A percentile compares a stretch with the other conserved stretches of the same genome.
Conservation (phyloP, 345 rosid species). For the Mercurialis annua region DNA sequence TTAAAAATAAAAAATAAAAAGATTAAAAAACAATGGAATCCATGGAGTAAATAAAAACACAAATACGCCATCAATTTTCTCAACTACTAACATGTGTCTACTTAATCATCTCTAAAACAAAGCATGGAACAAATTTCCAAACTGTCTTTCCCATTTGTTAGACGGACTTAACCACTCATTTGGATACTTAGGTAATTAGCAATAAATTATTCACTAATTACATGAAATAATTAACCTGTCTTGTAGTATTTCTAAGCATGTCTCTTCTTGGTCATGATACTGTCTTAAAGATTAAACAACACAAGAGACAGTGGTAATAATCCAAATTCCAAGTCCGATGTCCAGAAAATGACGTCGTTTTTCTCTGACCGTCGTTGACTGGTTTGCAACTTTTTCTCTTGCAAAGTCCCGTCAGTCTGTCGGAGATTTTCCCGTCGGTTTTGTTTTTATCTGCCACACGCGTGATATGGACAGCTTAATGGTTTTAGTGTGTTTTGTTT, state of each 20-base stretch:
- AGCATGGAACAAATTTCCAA: not conserved
- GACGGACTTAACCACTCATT: slow-evolving; percentile 1
- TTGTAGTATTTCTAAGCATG: slow-evolving; percentile 2
- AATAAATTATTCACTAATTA: not conserved
- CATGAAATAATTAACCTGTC: not conserved
- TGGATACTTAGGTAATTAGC: too few species aligned
- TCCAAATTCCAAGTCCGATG: not conserved
- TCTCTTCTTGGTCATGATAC: not conserved
- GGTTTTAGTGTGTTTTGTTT: not conserved
- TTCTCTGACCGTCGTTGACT: not conserved
- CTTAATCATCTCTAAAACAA: not conserved
- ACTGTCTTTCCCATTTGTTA: slow-evolving; percentile 13
- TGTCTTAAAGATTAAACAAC: not conserved
- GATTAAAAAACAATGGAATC: too few species aligned
- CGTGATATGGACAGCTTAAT: not conserved
- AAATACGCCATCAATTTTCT: not conserved
- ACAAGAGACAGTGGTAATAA: not conserved
- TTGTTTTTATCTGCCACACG: not conserved
- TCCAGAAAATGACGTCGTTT: slow-evolving; percentile 7
- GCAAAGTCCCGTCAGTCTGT: slow-evolving; percentile 4
- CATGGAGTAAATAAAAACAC: too few species aligned
- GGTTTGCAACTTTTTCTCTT: not conserved
- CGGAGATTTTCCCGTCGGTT: not conserved
- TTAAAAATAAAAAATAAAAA: too few species aligned
- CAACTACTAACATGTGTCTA: not conserved